These are phyloP conservation scores for Cyanidiococcus yangmingshanensis DNA, from an alignment of 23 red algal genomes.

Conservation along the genomic window DNA sequence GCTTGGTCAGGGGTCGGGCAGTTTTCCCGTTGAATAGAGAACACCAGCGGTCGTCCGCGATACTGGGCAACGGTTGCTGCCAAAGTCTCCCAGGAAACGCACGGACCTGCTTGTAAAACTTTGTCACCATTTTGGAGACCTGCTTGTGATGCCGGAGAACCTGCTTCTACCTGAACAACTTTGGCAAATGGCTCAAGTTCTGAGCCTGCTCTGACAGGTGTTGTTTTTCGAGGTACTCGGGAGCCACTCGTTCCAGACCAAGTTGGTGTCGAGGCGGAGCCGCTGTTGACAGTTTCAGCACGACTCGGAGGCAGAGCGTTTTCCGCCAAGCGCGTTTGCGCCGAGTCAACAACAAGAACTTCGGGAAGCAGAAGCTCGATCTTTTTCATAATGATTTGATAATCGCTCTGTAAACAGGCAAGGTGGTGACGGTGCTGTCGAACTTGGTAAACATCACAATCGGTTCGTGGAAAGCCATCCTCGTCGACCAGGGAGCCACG, in stretches of 20 bases:
- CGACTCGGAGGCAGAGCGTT: neutral
- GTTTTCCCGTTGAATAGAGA: slow-evolving; percentile 26
- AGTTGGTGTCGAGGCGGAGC: neutral
- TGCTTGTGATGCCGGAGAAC: slow-evolving; percentile 34
- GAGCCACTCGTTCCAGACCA: neutral
- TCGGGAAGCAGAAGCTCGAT: slow-evolving; percentile 45
- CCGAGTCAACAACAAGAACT: neutral
- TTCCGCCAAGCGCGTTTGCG: neutral
- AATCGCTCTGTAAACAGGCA: slow-evolving; percentile 47
- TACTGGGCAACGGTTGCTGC: slow-evolving; percentile 30
- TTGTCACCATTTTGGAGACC: slow-evolving; percentile 36
- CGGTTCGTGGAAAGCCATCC: slow-evolving; percentile 69
- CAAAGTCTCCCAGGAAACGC: slow-evolving; percentile 8
- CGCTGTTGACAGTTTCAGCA: neutral
- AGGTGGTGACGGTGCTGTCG: slow-evolving; percentile 48
- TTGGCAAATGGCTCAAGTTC: slow-evolving; percentile 33
- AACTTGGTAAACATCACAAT: slow-evolving; percentile 52
- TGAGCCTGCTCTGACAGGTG: too few species aligned
- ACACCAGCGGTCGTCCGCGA: slow-evolving; percentile 27
- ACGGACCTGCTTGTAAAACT: slow-evolving; percentile 28
- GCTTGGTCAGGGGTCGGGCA: neutral
- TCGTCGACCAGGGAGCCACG: slow-evolving; percentile 58
- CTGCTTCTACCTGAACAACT: slow-evolving; percentile 34
- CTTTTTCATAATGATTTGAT: slow-evolving; percentile 35
- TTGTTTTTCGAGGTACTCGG: too few species aligned